Evolutionary conservation across 805 yeast genomes (phyloP).

Genomic region (Ogataea glucozyma): DNA sequence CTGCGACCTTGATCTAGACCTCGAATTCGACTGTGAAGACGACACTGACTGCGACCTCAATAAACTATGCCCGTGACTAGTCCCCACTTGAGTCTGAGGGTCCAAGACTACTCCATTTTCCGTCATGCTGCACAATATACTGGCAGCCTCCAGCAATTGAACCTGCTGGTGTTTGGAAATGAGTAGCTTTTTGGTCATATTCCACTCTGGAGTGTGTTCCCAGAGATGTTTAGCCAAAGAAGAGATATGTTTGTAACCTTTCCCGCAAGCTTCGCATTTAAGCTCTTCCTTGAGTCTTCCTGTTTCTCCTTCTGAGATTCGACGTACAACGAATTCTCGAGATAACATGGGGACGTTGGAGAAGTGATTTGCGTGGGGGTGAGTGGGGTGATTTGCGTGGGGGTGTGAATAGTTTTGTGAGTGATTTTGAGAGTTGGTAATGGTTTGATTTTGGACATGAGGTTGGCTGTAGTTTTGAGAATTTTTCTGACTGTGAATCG

Average conservation of each 20-base stretch:
- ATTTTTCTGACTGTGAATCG: conserved; percentile 26
- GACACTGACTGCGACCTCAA: too few species aligned
- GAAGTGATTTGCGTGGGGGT: conserved; percentile 19
- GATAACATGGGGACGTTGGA: conserved; percentile 39
- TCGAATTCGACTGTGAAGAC: too few species aligned
- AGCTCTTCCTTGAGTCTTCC: conserved; percentile 82
- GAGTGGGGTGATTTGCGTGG: too few species aligned
- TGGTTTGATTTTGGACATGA: conserved; percentile 29
- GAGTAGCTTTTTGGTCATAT: conserved; percentile 73
- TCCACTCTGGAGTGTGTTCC: conserved; percentile 97
- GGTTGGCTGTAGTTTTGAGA: conserved; percentile 15
- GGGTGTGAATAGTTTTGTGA: conserved; percentile 6
- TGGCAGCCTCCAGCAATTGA: conserved; percentile 75
- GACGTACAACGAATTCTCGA: conserved; percentile 74
- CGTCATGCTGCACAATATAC: conserved; percentile 74
- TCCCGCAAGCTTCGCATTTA: conserved; percentile 88
- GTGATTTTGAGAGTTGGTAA: too few species aligned
- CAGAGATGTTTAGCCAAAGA: conserved; percentile 87
- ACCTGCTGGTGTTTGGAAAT: conserved; percentile 90
- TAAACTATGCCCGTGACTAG: conserved; percentile 21
- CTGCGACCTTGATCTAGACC: too few species aligned
- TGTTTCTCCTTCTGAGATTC: conserved; percentile 84
- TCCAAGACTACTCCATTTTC: conserved; percentile 35
- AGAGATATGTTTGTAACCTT: conserved; percentile 85
- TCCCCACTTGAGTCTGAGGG: conserved; percentile 8